phyloP scores from a whole-genome alignment of 352 stramenopile species.

The Globisporangium sylvaticum region DNA sequence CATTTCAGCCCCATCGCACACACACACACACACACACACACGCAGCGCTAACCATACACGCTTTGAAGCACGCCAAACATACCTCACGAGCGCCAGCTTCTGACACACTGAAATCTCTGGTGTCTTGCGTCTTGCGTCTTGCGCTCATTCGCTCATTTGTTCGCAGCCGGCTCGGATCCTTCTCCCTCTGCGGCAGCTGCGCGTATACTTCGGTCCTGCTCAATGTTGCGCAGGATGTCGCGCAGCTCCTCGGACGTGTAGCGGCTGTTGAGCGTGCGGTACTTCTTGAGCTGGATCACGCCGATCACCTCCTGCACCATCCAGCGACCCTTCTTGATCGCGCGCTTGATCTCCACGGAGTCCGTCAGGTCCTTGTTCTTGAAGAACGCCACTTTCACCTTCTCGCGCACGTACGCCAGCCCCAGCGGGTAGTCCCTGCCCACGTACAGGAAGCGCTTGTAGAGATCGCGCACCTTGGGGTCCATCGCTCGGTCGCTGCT shows the following conservation, averaged over 20 bases:
- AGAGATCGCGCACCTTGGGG: constrained; percentile 92
- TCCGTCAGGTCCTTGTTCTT: constrained; percentile 77
- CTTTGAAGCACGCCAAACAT: not conserved
- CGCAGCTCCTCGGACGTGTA: constrained; percentile 86
- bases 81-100: not conserved
- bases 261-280: constrained; percentile 90
- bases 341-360: constrained; percentile 56
- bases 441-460: constrained; percentile 93
- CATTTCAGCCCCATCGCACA: not conserved
- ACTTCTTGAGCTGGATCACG: constrained; percentile 98
- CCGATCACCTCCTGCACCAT: constrained; percentile 95
- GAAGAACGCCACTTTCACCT: constrained; percentile 90
- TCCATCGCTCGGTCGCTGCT: constrained; percentile 75
- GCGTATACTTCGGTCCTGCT: constrained; percentile 21
- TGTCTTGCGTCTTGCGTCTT: no score
- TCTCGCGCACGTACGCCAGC: constrained; percentile 87
- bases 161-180: not conserved
- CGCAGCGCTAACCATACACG: not conserved
- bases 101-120: no score
- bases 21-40: not conserved
- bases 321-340: constrained; percentile 90
- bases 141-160: not conserved
- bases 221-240: constrained; percentile 22
- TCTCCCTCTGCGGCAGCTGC: not conserved
- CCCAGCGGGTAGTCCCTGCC: constrained; percentile 94